A percentile compares a stretch with the other conserved stretches of the same genome.
phyloP scores from a whole-genome alignment of 306 rosid species.

The Calophaca sinica region DNA sequence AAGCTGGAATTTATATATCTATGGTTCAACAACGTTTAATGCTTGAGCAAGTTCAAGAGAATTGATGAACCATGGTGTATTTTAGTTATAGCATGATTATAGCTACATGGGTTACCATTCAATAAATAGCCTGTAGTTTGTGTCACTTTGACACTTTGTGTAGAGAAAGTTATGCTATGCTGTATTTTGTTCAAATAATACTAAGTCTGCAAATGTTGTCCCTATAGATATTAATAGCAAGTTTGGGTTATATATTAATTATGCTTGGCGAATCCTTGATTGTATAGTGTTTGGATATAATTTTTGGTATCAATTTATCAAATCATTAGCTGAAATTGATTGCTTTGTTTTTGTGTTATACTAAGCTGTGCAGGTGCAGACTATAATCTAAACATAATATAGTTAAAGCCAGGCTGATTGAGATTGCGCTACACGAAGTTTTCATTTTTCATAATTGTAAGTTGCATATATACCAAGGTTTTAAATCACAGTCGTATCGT shows the following conservation, averaged over 20 bases:
- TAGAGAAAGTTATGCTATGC: not conserved
- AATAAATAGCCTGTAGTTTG: constrained; percentile 13
- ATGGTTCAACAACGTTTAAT: constrained; percentile 70
- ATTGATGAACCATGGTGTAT: constrained; percentile 13
- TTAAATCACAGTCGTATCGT: too few relatives aligned
- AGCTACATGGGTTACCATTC: not conserved
- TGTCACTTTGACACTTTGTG: not conserved
- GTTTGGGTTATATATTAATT: too few relatives aligned
- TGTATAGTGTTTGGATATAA: not conserved
- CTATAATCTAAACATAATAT: too few relatives aligned
- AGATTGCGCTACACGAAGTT: too few relatives aligned
- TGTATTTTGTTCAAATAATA: not conserved
- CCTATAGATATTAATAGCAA: not conserved
- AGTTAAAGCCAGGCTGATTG: too few relatives aligned
- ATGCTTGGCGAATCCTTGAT: not conserved
- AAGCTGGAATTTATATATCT: constrained; percentile 71
- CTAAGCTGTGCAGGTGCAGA: too few relatives aligned
- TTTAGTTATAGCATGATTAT: constrained; percentile 10
- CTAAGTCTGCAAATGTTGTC: not conserved
- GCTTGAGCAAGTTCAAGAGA: constrained; percentile 54
- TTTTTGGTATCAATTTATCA: not conserved
- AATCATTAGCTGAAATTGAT: too few relatives aligned
- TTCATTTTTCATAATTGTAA: too few relatives aligned
- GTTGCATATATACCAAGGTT: too few relatives aligned
- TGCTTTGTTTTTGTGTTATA: too few relatives aligned